Conservation (phyloP, 495 filamentous ascomycete species). For the Penicillium goetzii region DNA sequence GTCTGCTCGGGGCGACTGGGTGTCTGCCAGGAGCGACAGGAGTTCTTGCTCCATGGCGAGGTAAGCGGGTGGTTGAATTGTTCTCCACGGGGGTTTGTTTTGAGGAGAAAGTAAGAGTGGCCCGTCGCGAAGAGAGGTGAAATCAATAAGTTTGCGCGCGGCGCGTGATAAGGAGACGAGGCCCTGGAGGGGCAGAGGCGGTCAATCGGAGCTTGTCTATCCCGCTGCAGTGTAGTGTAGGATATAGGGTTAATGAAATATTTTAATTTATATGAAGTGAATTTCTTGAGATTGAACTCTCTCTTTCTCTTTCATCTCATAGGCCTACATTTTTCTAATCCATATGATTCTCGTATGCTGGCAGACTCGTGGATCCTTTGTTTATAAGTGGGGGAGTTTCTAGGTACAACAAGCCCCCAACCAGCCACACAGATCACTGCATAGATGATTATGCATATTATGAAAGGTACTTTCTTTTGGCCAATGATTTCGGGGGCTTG, state of each 20-base stretch:
- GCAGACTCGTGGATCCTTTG: neutral
- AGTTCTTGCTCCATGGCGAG: conserved; percentile 81
- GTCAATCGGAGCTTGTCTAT: conserved; percentile 13
- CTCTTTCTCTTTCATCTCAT: neutral
- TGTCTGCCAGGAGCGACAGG: conserved; percentile 76
- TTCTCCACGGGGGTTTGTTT: conserved; percentile 3
- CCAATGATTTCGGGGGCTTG: neutral
- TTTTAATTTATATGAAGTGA: neutral
- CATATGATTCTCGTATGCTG: neutral
- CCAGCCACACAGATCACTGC: neutral
- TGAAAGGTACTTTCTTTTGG: neutral
- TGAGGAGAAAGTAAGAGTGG: conserved; percentile 11
- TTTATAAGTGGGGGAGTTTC: neutral
- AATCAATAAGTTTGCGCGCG: conserved; percentile 23
- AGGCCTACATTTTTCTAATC: neutral
- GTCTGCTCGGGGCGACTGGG: conserved; percentile 69
- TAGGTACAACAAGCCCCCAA: neutral
- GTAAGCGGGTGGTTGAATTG: conserved; percentile 12
- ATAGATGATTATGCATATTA: neutral
- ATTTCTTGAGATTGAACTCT: neutral
- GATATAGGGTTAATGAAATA: neutral
- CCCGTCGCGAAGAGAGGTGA: conserved; percentile 13
- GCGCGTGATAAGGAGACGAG: conserved; percentile 34
- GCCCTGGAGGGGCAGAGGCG: conserved; percentile 29
- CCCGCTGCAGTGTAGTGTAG: neutral